phyloP scores from a whole-genome alignment of 2,329 filamentous ascomycete species.

The Hymenoscyphus albidus region DNA sequence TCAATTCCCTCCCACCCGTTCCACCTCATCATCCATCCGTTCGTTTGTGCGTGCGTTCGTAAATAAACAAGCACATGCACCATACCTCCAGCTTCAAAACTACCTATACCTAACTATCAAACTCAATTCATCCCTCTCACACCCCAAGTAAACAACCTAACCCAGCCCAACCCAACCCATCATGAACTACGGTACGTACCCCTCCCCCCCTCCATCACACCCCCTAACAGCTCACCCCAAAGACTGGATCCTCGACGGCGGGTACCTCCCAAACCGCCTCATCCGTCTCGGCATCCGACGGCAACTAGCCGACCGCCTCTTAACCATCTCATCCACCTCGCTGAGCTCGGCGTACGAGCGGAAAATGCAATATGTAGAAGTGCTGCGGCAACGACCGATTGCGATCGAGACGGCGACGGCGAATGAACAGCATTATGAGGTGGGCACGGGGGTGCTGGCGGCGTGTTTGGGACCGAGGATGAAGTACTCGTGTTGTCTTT shows the following conservation, averaged over 20 bases:
- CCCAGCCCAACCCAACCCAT: constrained; percentile 6
- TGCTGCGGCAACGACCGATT: constrained; percentile 41
- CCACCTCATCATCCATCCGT: too few species aligned
- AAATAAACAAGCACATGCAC: not conserved
- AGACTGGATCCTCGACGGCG: constrained; percentile 60
- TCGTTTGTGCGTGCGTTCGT: not conserved
- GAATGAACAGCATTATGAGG: constrained; percentile 65
- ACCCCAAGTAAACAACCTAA: not conserved
- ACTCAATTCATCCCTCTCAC: not conserved
- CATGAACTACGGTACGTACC: constrained; percentile 31
- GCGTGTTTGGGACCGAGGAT: constrained; percentile 63
- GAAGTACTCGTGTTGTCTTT: constrained; percentile 69
- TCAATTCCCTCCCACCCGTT: not conserved
- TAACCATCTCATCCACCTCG: constrained; percentile 50
- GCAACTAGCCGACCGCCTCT: constrained; percentile 60
- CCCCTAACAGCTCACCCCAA: constrained; percentile 12
- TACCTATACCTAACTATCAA: not conserved
- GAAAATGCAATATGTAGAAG: constrained; percentile 61
- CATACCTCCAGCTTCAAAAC: too few species aligned
- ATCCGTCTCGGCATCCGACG: constrained; percentile 63
- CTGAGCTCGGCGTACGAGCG: constrained; percentile 50
- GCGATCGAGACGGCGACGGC: constrained; percentile 10
- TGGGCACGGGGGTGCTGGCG: constrained; percentile 60
- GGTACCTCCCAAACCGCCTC: constrained; percentile 59
- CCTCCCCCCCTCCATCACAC: not conserved